A percentile compares a stretch with the other conserved stretches of the same genome.
phyloP scores from a whole-genome alignment of 768 basidiomycete species.

The Psilocybe tampanensis region DNA sequence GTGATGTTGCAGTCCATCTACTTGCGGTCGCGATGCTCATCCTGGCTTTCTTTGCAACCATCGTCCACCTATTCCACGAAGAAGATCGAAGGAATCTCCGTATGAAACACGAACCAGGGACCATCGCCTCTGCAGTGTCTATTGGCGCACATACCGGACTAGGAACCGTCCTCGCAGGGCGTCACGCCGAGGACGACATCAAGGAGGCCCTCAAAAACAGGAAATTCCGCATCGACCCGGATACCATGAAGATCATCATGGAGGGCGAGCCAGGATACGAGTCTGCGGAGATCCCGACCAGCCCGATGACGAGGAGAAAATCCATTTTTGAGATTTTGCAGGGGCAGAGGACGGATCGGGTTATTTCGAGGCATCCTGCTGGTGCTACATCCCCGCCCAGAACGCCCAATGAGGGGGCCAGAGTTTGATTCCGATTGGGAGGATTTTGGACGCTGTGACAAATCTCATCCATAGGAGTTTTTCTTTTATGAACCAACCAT shows the following conservation, averaged over 20 bases:
- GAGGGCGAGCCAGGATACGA: conserved; percentile 54
- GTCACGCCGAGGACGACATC: conserved; percentile 42
- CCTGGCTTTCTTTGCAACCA: conserved; percentile 42
- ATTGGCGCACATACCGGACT: conserved; percentile 55
- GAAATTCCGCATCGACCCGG: conserved; percentile 53
- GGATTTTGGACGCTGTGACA: neutral
- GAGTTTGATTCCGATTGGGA: neutral
- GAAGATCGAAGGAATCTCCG: conserved; percentile 44
- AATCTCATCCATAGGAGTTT: too few relatives aligned
- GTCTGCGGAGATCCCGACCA: conserved; percentile 33
- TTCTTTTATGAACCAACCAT: too few relatives aligned
- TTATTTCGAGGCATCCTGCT: neutral
- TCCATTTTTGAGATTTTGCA: conserved; percentile 17
- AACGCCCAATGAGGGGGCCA: neutral
- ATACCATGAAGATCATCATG: conserved; percentile 54
- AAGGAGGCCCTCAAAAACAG: conserved; percentile 40
- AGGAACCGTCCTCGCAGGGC: conserved; percentile 44
- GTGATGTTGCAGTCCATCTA: conserved; percentile 45
- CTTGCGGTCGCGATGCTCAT: conserved; percentile 43
- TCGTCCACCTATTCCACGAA: conserved; percentile 51
- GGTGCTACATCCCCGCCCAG: conserved; percentile 1
- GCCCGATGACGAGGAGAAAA: conserved; percentile 13
- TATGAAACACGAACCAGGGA: conserved; percentile 51
- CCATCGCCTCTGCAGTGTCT: conserved; percentile 58
- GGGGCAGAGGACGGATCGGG: conserved; percentile 2